Base-by-base conservation (phyloP, 176 grass and related monocot genomes). In the Urochloa ruziziensis region DNA sequence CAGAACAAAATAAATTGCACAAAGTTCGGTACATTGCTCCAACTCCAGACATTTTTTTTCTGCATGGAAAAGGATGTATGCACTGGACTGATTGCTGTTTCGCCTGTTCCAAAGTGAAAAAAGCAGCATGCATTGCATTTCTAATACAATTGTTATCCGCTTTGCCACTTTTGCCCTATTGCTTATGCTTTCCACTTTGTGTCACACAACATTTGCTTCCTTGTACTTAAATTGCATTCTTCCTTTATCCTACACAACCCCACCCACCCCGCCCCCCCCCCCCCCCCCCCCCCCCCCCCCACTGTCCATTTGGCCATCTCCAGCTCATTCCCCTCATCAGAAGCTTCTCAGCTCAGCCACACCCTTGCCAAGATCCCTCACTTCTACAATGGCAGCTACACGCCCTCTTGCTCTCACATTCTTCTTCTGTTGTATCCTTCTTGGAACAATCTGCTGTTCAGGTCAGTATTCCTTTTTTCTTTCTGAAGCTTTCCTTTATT, bases 171-270 rank as follows among this genome's bases (percentile, higher is more conserved):
- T 70, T 23, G 35, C 27, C 35, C 46, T 86, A 82, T 59, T 86
- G 88, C 65, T 78, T 72, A 72, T 86, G 88, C 88, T 90, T 86
- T 66, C 83, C 13, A 36, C 83, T 86, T 93, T 79, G 81, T 57
- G 73, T 71, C 85, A 67, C 46, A 39, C 63, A 69, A 59, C 27
- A 63, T 81, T 66, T 85, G 63, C 28, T 54, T 27, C 69, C 70
- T 67, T 37, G 63, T 29, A 83, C 67, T 81, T 86, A 82, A 44
- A 63, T 47, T 4, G 47, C 60, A 34, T 44, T 28, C 63, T 78
- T 28, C 44, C 79, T 84, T 80, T 81, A 74, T 66, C 69, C 78
- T 44, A 46, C 74, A n/a, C n/a, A n/a, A n/a, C n/a, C n/a, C n/a
- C n/a, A n/a, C n/a, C n/a, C n/a, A n/a, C n/a, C n/a, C n/a, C n/a